Base-by-base conservation (phyloP, 352 stramenopile genomes). In the Phytophthora ramorum region DNA sequence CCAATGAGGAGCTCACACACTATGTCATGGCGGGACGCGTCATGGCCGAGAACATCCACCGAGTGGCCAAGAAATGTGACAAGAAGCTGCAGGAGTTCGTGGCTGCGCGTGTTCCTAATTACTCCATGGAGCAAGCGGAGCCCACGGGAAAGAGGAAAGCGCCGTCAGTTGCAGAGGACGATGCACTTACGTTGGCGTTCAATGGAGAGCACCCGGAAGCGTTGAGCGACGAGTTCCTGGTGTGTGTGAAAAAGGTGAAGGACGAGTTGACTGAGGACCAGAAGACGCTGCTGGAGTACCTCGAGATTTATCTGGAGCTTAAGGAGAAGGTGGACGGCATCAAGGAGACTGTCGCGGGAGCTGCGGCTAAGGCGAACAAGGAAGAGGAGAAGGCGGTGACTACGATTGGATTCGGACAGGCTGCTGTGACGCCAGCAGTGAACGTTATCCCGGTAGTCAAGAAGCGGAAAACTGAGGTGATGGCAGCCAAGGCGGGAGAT, bases 271-370 rank as follows among this genome's bases (percentile, higher is more conserved):
- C 73, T n/a, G 69, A 67, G 34, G 55, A 80, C 10, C 62, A 78
- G 13, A 72, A 69, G 30, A 73, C 85, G 53, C 41, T 96, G 60
- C 70, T 96, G 20, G 85, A 96, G 47, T 93, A 89, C 57, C 52
- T 96, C 13, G 87, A 94, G 52, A 95, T 96, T 41, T 95, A 94
- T 70, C 70, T 88, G 22, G 87, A 95, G 64, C 69, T 95, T 10
- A 95, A 93, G 66, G 87, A 95, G 51, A 95, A 95, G 58, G 87
- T 93, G 13, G 87, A 95, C 40, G 78, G 75, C 6, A 88, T 96
- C 28, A 86, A 88, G 48, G 81, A 93, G 41, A 88, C 75, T 8
- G 70, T 63, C 3, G 58, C 48, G 77, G 71, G 49, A 61, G 63
- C 50, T 13, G 61, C 62, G 3, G 54, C 40, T 4, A 48, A 58